Evolutionary conservation across 2,329 filamentous ascomycete species (phyloP).

Genomic region (Lasiodiplodia citricola): DNA sequence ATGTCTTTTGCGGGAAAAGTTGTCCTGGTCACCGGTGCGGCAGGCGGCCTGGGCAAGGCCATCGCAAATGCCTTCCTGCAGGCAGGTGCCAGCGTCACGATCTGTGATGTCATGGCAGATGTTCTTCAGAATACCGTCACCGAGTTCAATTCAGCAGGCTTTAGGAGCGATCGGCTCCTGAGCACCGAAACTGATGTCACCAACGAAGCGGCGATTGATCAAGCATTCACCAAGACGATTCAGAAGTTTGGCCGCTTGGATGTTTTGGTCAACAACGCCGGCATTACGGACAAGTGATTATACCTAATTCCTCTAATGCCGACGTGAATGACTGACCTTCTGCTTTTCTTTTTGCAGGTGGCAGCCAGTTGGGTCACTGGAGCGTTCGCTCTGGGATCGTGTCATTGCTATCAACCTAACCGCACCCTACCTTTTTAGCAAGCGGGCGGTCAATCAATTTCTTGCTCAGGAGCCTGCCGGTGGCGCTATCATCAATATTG

Average conservation of each 20-base stretch:
- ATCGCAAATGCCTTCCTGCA: slow-evolving; percentile 28
- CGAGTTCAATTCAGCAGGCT: not conserved
- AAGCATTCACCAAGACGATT: not conserved
- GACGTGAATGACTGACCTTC: not conserved
- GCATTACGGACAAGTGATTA: slow-evolving; percentile 61
- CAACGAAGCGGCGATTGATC: not conserved
- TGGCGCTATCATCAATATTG: slow-evolving; percentile 60
- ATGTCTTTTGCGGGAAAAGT: slow-evolving; percentile 10
- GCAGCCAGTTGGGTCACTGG: slow-evolving; percentile 55
- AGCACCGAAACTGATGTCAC: not conserved
- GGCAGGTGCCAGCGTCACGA: slow-evolving; percentile 41
- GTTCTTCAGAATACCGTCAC: not conserved
- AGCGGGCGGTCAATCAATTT: slow-evolving; percentile 57
- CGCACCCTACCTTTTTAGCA: slow-evolving; percentile 59
- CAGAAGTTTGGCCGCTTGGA: slow-evolving; percentile 51
- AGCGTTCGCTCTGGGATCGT: slow-evolving; percentile 57
- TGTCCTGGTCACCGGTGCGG: slow-evolving; percentile 22
- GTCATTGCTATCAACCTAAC: slow-evolving; percentile 64
- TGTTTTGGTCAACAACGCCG: slow-evolving; percentile 63
- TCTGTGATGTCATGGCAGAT: slow-evolving; percentile 40
- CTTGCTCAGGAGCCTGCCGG: slow-evolving; percentile 47
- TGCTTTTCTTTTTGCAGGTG: slow-evolving; percentile 45
- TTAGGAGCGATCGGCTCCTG: slow-evolving; percentile 29
- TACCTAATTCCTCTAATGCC: slow-evolving; percentile 37
- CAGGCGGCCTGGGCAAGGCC: slow-evolving; percentile 24